Conservation (phyloP, 2,329 filamentous ascomycete species). For the Colletotrichum sp. region DNA sequence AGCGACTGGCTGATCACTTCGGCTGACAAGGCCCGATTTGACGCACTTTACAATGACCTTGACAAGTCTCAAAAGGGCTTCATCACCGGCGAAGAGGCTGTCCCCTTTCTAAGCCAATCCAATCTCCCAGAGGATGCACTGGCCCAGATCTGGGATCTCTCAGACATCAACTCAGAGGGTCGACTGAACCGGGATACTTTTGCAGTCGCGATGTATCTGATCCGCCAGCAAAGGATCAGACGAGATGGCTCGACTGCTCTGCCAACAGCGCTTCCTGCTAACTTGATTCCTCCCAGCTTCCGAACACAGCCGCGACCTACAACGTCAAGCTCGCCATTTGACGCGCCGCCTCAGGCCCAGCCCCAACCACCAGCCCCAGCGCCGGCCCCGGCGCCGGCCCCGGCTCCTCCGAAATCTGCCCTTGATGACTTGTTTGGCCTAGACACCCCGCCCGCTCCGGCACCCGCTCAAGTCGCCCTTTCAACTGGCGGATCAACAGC, state of each 20-base stretch:
- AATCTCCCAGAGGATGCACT: conserved; percentile 86
- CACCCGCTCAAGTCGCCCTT: conserved; percentile 63
- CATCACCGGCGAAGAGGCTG: conserved; percentile 93
- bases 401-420: conserved; percentile 73
- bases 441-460: conserved; percentile 59
- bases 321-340: conserved; percentile 59
- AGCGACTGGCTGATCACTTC: conserved; percentile 82
- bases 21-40: conserved; percentile 86
- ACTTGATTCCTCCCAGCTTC: conserved; percentile 85
- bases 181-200: conserved; percentile 89
- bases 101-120: conserved; percentile 92
- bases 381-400: conserved; percentile 37
- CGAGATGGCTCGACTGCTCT: conserved; percentile 65
- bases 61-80: conserved; percentile 82
- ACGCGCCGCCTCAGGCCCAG: conserved; percentile 40
- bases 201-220: conserved; percentile 96
- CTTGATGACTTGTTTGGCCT: conserved; percentile 94
- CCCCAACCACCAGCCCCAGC: conserved; percentile 31
- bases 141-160: conserved; percentile 96
- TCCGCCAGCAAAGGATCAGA: conserved; percentile 83
- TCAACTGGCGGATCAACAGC: conserved; percentile 76
- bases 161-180: conserved; percentile 91
- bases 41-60: conserved; percentile 82
- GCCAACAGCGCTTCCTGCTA: conserved; percentile 78
- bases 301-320: conserved; percentile 64